These are phyloP conservation scores for Nakazawaea ambrosiae DNA, from an alignment of 805 yeast genomes.

Conservation along the genomic window DNA sequence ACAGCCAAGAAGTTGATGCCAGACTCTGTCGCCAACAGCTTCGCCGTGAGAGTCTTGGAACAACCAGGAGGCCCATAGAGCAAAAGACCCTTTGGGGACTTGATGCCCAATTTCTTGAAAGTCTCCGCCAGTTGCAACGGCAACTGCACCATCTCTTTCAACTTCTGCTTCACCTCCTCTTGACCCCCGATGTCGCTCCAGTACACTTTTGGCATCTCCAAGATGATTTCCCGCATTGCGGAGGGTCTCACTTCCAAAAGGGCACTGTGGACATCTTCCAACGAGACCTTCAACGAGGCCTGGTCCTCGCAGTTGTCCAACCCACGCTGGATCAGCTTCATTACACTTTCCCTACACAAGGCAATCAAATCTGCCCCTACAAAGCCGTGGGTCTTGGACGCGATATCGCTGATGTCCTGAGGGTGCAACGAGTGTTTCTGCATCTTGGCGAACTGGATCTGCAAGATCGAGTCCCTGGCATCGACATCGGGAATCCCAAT, in stretches of 20 bases:
- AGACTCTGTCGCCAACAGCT: constrained; percentile 92
- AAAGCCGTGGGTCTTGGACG: constrained; percentile 87
- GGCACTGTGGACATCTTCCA: constrained; percentile 62
- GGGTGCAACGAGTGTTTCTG: constrained; percentile 40
- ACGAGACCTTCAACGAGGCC: constrained; percentile 36
- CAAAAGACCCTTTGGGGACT: constrained; percentile 88
- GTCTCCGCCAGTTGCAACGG: constrained; percentile 81
- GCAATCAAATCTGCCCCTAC: constrained; percentile 96
- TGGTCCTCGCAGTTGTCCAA: constrained; percentile 24
- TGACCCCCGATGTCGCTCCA: constrained; percentile 98
- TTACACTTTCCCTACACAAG: constrained; percentile 78
- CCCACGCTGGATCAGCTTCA: constrained; percentile 70
- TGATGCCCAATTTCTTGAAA: constrained; percentile 69
- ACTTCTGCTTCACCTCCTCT: constrained; percentile 67
- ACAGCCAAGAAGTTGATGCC: constrained; percentile 92
- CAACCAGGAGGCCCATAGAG: constrained; percentile 99
- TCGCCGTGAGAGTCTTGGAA: constrained; percentile 90
- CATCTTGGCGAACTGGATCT: constrained; percentile 53
- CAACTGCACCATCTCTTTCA: constrained; percentile 85
- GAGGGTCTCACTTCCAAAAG: constrained; percentile 82
- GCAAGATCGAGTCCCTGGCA: constrained; percentile 68
- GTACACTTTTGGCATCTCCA: constrained; percentile 89
- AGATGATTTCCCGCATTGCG: constrained; percentile 92
- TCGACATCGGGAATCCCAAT: constrained; percentile 87
- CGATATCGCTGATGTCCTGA: constrained; percentile 54